phyloP scores from a whole-genome alignment of 1,284 basidiomycete species.

The Apiotrichum brassicae region DNA sequence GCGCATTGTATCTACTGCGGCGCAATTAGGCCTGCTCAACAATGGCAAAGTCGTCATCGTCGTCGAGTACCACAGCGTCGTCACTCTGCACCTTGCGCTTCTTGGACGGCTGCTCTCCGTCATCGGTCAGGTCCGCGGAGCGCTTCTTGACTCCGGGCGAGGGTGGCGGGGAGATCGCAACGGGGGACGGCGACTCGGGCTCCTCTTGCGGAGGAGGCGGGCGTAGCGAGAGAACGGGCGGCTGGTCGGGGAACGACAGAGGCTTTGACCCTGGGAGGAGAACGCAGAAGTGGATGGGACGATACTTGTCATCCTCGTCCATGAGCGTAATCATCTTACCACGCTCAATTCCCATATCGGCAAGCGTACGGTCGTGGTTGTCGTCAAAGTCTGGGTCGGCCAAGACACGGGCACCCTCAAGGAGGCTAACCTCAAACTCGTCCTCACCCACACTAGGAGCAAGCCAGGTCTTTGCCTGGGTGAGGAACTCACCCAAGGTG shows the following conservation, averaged over 20 bases:
- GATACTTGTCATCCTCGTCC: constrained; percentile 61
- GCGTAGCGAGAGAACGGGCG: constrained; percentile 11
- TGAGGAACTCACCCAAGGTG: constrained; percentile 67
- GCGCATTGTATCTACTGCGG: too few relatives aligned
- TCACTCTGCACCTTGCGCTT: constrained; percentile 9
- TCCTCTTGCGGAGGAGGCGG: constrained; percentile 1
- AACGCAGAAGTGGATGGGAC: constrained; percentile 66
- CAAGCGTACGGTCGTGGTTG: constrained; percentile 39
- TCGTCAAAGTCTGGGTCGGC: constrained; percentile 45
- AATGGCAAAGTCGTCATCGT: constrained; percentile 12
- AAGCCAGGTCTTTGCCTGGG: constrained; percentile 49
- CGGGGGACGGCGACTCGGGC: not conserved
- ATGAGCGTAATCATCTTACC: constrained; percentile 74
- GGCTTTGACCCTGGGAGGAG: constrained; percentile 48
- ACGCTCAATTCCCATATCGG: constrained; percentile 36
- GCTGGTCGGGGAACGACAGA: constrained; percentile 7
- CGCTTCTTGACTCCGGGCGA: not conserved
- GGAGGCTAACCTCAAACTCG: constrained; percentile 61
- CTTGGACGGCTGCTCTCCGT: not conserved
- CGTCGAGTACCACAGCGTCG: constrained; percentile 8
- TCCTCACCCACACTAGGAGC: constrained; percentile 53
- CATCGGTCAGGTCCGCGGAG: not conserved
- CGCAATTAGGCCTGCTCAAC: too few relatives aligned
- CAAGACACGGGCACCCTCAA: constrained; percentile 62
- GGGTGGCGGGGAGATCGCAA: not conserved